Evolutionary conservation across 257 asterid species (phyloP).

Genomic region (Nicotiana benthamiana): DNA sequence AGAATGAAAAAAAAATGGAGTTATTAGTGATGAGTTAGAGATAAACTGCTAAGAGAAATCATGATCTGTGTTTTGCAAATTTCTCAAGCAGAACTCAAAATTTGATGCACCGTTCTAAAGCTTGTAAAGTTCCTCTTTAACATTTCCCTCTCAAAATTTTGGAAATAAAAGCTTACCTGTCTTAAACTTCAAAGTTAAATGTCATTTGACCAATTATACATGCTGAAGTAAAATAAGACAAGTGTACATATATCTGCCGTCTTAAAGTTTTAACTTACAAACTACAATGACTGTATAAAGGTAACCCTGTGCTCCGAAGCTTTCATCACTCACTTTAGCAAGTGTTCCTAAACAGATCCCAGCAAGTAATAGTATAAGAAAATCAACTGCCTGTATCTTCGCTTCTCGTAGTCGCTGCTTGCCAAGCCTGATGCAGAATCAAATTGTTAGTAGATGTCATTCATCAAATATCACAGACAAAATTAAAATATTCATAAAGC

Average conservation of each 20-base stretch:
- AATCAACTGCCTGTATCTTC: slow-evolving; percentile 68
- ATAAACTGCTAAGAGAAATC: neutral
- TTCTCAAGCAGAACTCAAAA: neutral
- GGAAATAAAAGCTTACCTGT: neutral
- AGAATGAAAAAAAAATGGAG: neutral
- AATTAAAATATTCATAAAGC: neutral
- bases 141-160: neutral
- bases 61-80: neutral
- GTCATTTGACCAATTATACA: neutral
- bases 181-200: neutral
- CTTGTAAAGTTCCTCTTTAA: neutral
- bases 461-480: neutral
- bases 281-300: slow-evolving; percentile 83
- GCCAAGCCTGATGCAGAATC: slow-evolving; percentile 45
- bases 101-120: neutral
- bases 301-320: slow-evolving; percentile 80
- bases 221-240: neutral
- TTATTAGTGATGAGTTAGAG: neutral
- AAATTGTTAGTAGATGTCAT: neutral
- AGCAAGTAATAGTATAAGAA: slow-evolving; percentile 75
- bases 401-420: slow-evolving; percentile 90
- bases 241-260: neutral
- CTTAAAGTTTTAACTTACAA: slow-evolving; percentile 42
- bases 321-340: slow-evolving; percentile 62
- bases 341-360: slow-evolving; percentile 88